Evolutionary conservation across 2,329 filamentous ascomycete genomes (phyloP).

Genomic region (Incumbomyces delicatus): DNA sequence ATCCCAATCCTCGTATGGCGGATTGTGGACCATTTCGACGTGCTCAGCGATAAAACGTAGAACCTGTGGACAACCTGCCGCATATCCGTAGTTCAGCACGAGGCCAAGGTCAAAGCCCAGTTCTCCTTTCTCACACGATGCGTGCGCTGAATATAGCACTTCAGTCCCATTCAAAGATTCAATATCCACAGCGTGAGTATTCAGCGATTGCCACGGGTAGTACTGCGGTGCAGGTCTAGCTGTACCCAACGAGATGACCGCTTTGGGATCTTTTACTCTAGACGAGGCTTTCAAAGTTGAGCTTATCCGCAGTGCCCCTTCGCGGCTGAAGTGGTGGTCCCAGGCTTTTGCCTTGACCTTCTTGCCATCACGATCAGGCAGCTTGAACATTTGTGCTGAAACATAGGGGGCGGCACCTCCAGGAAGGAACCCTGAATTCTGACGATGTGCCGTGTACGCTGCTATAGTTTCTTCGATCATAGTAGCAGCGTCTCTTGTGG

Average conservation of each 20-base stretch:
- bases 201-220: not conserved
- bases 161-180: not conserved
- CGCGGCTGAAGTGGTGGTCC: not conserved
- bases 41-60: conserved; percentile 86
- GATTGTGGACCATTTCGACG: conserved; percentile 77
- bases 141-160: not conserved
- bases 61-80: conserved; percentile 75
- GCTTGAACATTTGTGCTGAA: not conserved
- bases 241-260: not conserved
- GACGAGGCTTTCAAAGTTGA: not conserved
- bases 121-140: not conserved
- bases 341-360: not conserved
- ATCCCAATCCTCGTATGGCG: conserved; percentile 82
- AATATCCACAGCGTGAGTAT: not conserved
- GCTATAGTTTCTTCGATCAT: not conserved
- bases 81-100: conserved; percentile 83
- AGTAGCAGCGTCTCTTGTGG: too few relatives aligned
- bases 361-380: not conserved
- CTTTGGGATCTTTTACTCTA: not conserved
- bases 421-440: not conserved
- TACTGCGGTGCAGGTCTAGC: not conserved
- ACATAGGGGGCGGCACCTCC: not conserved
- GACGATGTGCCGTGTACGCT: not conserved
- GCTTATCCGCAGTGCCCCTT: not conserved
- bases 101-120: conserved; percentile 60